phyloP scores from a whole-genome alignment of 257 asterid species.

The Misopates orontium region DNA sequence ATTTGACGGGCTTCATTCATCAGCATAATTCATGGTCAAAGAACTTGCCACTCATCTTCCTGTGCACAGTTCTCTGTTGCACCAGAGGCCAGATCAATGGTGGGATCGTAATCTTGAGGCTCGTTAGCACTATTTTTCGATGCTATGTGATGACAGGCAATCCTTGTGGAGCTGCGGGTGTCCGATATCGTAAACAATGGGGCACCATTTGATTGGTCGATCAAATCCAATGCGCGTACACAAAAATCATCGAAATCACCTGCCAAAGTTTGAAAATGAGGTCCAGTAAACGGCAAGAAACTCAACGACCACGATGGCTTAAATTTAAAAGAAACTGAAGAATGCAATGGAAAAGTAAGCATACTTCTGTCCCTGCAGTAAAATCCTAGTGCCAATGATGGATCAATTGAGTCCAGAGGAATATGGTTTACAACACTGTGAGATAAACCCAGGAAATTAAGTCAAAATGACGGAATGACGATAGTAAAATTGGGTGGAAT shows the following conservation, averaged over 20 bases:
- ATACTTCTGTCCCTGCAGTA: conserved; percentile 72
- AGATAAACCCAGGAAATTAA: conserved; percentile 16
- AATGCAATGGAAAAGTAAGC: conserved; percentile 8
- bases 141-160: too few species aligned
- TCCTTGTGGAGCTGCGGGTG: conserved; percentile 36
- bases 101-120: too few species aligned
- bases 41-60: too few species aligned
- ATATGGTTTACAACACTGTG: conserved; percentile 70
- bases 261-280: conserved; percentile 40
- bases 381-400: conserved; percentile 84
- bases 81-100: too few species aligned
- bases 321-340: neutral
- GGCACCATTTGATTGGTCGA: conserved; percentile 74
- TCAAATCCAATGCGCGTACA: conserved; percentile 59
- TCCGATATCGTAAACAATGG: conserved; percentile 78
- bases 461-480: too few species aligned
- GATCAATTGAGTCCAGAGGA: conserved; percentile 81
- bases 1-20: too few species aligned
- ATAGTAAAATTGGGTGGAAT: too few species aligned
- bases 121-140: too few species aligned
- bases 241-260: conserved; percentile 92
- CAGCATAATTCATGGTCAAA: too few species aligned
- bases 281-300: too few species aligned
- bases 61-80: too few species aligned
- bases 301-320: too few species aligned